Base-by-base conservation (phyloP, 2,329 filamentous ascomycete genomes). In the Aspergillus udagawae region DNA sequence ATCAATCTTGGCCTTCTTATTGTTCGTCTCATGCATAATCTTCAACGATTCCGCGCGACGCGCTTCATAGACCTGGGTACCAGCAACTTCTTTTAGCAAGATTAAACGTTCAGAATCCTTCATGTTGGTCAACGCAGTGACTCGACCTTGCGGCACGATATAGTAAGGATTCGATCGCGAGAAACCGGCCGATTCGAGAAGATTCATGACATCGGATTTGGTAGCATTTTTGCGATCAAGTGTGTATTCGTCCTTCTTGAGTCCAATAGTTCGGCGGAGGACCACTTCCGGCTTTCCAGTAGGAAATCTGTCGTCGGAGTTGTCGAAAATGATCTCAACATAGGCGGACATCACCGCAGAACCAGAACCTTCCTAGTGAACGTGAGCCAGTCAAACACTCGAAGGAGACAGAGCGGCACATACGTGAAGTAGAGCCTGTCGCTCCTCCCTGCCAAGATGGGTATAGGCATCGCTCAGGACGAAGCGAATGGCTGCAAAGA, bases 281-380 rank as follows among this genome's bases (percentile, higher is more conserved):
- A 94, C 87, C 50, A 97, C 86, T 73, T 99, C 93, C 59, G 92
- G 88, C 70, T 91, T 94, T 65, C 91, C 91, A 9, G 92, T 97
- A 38, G 92, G 92, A 70, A 99, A 97, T 67, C 94, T 90, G 67
- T 95, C 91, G 73, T 99, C 93, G 67, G 85, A 90, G 73, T 99
- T 99, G 82, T 99, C 94, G 75, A 99, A 99, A 64, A 97, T 96
- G 68, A 99, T 91, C 77, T 99, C 94, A 58, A 99, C 95, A 68
- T 97, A 99, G n/a, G 94, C 95, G 50, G 92, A 96, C 91, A 97
- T 96, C 68, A 99, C 93, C 17, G 94, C 94, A 3, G 93, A 96
- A 38, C 94, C 95, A 3, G 94, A 96, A 44, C 95, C 95, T 81
- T 99, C 95, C 80, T 83, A 64, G 52, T 59, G 51, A 29, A 27